A percentile compares a stretch with the other conserved stretches of the same genome.
phyloP scores from a whole-genome alignment of 805 yeast species.

The Ogataea nitratoaversa region DNA sequence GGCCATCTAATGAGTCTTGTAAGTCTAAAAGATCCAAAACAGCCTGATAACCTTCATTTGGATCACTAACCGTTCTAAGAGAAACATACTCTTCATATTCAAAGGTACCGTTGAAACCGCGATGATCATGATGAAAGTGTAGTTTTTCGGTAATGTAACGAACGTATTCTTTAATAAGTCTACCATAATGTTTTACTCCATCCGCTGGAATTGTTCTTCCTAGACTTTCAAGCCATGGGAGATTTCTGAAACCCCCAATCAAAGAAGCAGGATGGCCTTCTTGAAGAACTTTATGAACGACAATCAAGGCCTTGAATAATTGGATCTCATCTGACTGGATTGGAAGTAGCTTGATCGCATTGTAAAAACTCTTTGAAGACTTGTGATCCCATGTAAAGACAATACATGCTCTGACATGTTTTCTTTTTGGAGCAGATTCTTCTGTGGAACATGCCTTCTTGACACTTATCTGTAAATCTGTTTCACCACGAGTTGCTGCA shows the following conservation, averaged over 20 bases:
- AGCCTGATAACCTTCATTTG: constrained; percentile 92
- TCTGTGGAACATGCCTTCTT: constrained; percentile 84
- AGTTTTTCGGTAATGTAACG: constrained; percentile 66
- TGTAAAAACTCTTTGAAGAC: constrained; percentile 80
- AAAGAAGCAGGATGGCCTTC: constrained; percentile 92
- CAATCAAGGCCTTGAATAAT: constrained; percentile 77
- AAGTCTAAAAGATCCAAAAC: constrained; percentile 78
- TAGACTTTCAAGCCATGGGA: constrained; percentile 73
- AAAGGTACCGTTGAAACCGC: constrained; percentile 90
- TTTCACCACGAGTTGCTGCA: constrained; percentile 25
- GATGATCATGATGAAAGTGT: constrained; percentile 76
- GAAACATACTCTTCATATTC: constrained; percentile 95
- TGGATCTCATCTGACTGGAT: constrained; percentile 79
- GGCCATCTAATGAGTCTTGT: constrained; percentile 78
- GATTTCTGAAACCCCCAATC: constrained; percentile 73
- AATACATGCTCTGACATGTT: constrained; percentile 93
- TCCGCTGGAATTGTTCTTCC: constrained; percentile 50
- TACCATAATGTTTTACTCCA: constrained; percentile 52
- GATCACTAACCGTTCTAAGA: constrained; percentile 81
- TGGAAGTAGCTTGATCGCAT: constrained; percentile 73
- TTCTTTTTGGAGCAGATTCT: constrained; percentile 90
- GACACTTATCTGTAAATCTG: constrained; percentile 45
- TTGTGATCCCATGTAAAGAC: constrained; percentile 96
- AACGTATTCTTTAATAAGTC: constrained; percentile 74
- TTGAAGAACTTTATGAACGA: constrained; percentile 88